Evolutionary conservation across 1,284 basidiomycete genomes (phyloP), one percentile per base, ranked within the genome.

Genomic region (Cystobasidiaceae sp.): DNA sequence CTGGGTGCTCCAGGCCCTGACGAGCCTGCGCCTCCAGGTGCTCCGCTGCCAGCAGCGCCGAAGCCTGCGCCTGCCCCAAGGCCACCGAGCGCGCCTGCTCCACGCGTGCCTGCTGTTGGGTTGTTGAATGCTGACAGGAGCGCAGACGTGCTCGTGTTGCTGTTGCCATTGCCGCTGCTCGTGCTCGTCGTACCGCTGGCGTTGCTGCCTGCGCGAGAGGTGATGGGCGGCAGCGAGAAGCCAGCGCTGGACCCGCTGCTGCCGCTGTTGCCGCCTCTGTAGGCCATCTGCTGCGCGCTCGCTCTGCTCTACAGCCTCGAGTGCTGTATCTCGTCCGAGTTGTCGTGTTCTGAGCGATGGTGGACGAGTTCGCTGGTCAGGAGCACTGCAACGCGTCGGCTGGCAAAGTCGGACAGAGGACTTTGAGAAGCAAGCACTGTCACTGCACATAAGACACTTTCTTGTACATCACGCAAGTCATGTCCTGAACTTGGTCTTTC

Each of bases 181-280:
- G n/a, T n/a, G n/a, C n/a, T n/a, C n/a, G n/a, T n/a, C n/a, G n/a
- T 23, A 37, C 39, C 28, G 59, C 48, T 52, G n/a, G n/a, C 30
- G 44, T 37, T 33, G 46, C 48, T n/a, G 33, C 28, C 48, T 32
- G 46, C 37, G 37, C 60, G 51, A 17, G 30, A 32, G 32, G 61
- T 63, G 21, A 39, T 32, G 30, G 60, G 27, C 28, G 60, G 61
- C 52, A 64, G 61, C 39, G 51, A 51, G 61, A 64, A 64, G 34
- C 58, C 58, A 41, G 58, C 58, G 37, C 58, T 48, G 19, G 32
- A 50, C 55, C 55, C 55, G 30, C 37, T 45, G 11, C 33, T 61
- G 19, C 34, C 33, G 46, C 48, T 30, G 6, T 25, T 32, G 25
- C 46, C 44, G 15, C 58, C 48, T 30, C 58, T 45, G 41, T 59